Conservation (phyloP, 2,329 filamentous ascomycete genomes). For the Clarireedia paspali region DNA sequence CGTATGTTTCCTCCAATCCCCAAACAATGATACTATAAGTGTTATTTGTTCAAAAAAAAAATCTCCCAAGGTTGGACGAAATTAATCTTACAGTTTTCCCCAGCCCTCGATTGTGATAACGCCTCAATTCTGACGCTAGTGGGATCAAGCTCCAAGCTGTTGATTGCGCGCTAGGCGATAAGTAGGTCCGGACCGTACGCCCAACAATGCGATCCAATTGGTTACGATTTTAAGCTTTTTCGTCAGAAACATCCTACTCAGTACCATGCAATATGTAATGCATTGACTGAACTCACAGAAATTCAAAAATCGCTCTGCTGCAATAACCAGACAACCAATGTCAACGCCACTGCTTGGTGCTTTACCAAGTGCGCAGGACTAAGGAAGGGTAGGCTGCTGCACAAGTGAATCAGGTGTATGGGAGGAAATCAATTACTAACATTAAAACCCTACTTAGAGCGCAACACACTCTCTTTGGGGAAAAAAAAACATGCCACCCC, state of each 20-base stretch:
- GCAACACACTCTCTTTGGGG: slow-evolving; percentile 11
- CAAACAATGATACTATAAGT: too few species aligned
- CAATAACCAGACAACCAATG: too few species aligned
- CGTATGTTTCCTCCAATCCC: too few species aligned
- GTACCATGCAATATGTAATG: background rate
- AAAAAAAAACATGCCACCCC: slow-evolving; percentile 56
- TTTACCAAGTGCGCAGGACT: too few species aligned
- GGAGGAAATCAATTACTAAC: background rate
- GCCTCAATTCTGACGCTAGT: background rate
- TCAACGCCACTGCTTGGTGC: too few species aligned
- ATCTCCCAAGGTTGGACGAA: background rate
- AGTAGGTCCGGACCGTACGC: background rate
- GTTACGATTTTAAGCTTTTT: background rate
- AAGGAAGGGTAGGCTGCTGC: too few species aligned
- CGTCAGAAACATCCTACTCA: too few species aligned
- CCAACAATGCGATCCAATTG: slow-evolving; percentile 8
- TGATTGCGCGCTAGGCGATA: slow-evolving; percentile 4
- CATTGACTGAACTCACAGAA: too few species aligned
- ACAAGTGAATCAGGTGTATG: too few species aligned
- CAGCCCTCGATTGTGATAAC: background rate
- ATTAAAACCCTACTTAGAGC: slow-evolving; percentile 9
- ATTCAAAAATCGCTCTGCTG: too few species aligned
- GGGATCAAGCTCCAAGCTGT: background rate
- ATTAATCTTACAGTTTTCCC: background rate
- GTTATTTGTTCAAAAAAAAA: too few species aligned